Base-by-base conservation (phyloP, 495 filamentous ascomycete genomes). In the Aspergillus bridgeri region DNA sequence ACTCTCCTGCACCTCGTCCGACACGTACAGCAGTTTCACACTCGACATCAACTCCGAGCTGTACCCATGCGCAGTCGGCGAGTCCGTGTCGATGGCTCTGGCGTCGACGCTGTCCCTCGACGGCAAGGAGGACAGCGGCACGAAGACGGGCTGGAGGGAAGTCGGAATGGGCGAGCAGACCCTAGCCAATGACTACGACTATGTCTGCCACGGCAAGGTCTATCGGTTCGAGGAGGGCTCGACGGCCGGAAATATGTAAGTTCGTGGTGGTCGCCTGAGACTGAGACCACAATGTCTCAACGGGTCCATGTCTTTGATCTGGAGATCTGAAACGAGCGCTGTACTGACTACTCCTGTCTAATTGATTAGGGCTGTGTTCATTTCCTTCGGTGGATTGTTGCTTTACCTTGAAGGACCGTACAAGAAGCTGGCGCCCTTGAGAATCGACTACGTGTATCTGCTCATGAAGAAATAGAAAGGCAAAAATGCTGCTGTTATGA, bases 141-240 rank as follows among this genome's bases (percentile, higher is more conserved):
- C 66, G 11, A 90, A 88, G 73, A 63, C 64, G 3, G 89, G 91
- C 46, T 96, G 92, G 92, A 85, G 90, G 67, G 89, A 92, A 49
- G 79, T 86, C 23, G 81, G 78, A 61, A 79, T 84, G 70, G 86
- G 83, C 27, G 91, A 96, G 69, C 75, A 83, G 51, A 90, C 84
- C 11, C 77, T 99, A 42, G 92, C 94, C 20, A 92, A 98, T 70
- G 85, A 89, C 72, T 99, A 86, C 59, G 95, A 99, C 65, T 99
- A 99, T 71, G 94, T 98, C 47, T 96, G 92, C 73, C 86, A 96
- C 73, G 94, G 94, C 58, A 98, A 97, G 84, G 87, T 96, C 33
- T 99, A 99, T 78, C 87, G 91, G 63, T 97, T 98, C 70, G 91
- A 95, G 74, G 94, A 97, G 70, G 89, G 83, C 45, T 77, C 82